Evolutionary conservation across 2,329 filamentous ascomycete species (phyloP), one percentile per base, ranked within the genome.

Genomic region (Penicillium sp.): DNA sequence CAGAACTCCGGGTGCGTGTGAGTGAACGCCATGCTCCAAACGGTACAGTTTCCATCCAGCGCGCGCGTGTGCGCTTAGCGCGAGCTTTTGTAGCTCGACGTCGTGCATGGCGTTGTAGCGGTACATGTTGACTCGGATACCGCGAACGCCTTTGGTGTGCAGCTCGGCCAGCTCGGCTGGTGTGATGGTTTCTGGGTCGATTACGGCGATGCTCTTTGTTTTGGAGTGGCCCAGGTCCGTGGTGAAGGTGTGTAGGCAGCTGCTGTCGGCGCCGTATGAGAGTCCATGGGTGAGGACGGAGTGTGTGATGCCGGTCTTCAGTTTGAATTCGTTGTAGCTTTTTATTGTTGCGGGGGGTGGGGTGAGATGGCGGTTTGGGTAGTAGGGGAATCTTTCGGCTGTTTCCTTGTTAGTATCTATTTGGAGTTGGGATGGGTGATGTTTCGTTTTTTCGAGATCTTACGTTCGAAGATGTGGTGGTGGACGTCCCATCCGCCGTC

Each of bases 81-180:
- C 66, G 4, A 56, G 46, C 51, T 72, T 75, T 40, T 75, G 73
- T 1, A 66, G 51, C 16, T 71, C 62, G 2, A 73, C 67, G 43
- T 74, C 67, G 21, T 74, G 66, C 71, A 75, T 73, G 1, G 73
- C 72, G 0, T 63, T 58, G 44, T 73, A 72, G 24, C 63, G 60
- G 45, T 74, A 75, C 5, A 75, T 53, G 31, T 75, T 74, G 3
- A 76, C 68, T 6, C 73, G 59, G 3, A 76, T 64, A 1, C 72
- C 71, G 0, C 73, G 64, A 1, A 73, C 64, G 1, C 73, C 73
- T 0, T 59, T 58, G 3, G 42, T 47, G 14, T 67, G 65, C 61
- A 73, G 66, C 8, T 60, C 55, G 3, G 19, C 47, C 1, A 72
- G 51, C 18, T 67, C 65, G 7, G 45, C 52, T 5, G 61, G 52